Base-by-base conservation (phyloP, 805 yeast species). In the Candida gorgasii region DNA sequence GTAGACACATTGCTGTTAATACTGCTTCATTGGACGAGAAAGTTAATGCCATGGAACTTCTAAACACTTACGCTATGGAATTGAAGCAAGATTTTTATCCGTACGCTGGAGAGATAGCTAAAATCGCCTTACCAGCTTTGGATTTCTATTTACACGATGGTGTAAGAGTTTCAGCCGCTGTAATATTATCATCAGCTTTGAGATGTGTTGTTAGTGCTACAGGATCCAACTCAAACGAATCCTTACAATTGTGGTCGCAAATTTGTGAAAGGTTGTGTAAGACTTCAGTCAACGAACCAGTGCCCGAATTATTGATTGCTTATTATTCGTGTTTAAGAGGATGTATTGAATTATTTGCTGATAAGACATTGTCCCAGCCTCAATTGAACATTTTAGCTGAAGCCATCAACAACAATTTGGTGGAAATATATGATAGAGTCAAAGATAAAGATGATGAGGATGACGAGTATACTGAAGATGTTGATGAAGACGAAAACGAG, bases 21-120 rank as follows among this genome's bases (percentile, higher is more conserved):
- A 90, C 97, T 3, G 89, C 97, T 9, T 72, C 87, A n/a, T 73
- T 93, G 45, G 99, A 93, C 58, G 98, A 92, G 49, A 93, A 93
- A 65, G 90, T 88, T 3, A 77, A 84, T 32, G 97, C 98, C 5
- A 87, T 93, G 72, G 97, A 92, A 58, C 70, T 92, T 40, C 70
- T 93, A 41, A 79, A 88, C 50, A 79, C 84, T 5, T 93, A 93
- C 59, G 95, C 97, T 12, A 82, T 84, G 36, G 86, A 86, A 47
- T 75, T 93, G 49, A 88, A 86, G 48, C 90, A 78, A 17, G 84
- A 79, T 42, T 93, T 93, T 63, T 84, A 78, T 53, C 90, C 88
- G 6, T 92, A 86, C 69, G 93, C 88, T 14, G 76, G 76, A 34
- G 90, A 86, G 55, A 79, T 90, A 48, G 78, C 89, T 40, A 93